phyloP scores from a whole-genome alignment of 164 flowering plant genomes.

The Annona squamosa region DNA sequence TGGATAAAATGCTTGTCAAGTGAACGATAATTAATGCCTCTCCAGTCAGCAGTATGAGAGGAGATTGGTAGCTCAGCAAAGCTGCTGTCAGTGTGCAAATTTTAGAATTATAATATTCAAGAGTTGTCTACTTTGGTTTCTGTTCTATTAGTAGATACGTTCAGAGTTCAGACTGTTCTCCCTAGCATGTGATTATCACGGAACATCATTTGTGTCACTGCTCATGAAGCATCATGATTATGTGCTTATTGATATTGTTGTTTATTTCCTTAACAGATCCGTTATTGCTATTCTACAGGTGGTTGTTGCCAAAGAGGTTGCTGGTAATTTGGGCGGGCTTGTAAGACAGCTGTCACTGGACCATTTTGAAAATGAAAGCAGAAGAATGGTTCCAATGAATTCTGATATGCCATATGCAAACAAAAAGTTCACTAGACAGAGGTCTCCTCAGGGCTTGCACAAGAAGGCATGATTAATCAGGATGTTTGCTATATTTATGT shows the following conservation, averaged over 20 bases:
- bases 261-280: conserved; percentile 8
- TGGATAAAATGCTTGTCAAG: not conserved
- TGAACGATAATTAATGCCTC: not conserved
- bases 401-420: conserved; percentile 51
- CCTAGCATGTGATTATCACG: too few species aligned
- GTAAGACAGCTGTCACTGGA: conserved; percentile 92
- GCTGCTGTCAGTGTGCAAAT: not conserved
- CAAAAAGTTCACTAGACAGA: conserved; percentile 67
- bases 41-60: not conserved
- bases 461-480: conserved; percentile 56
- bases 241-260: not conserved
- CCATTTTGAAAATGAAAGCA: conserved; percentile 97
- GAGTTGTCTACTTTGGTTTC: not conserved
- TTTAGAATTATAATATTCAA: not conserved
- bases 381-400: conserved; percentile 71
- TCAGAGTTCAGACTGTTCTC: too few species aligned
- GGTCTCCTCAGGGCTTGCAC: conserved; percentile 83
- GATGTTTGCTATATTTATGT: conserved; percentile 3
- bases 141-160: too few species aligned
- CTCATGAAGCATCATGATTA: not conserved
- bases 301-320: conserved; percentile 93
- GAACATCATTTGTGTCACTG: not conserved
- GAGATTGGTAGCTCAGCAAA: not conserved
- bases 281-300: conserved; percentile 44
- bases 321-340: conserved; percentile 93